Evolutionary conservation across 2,329 filamentous ascomycete genomes (phyloP).

Genomic region (Paracoccidioides brasiliensis): DNA sequence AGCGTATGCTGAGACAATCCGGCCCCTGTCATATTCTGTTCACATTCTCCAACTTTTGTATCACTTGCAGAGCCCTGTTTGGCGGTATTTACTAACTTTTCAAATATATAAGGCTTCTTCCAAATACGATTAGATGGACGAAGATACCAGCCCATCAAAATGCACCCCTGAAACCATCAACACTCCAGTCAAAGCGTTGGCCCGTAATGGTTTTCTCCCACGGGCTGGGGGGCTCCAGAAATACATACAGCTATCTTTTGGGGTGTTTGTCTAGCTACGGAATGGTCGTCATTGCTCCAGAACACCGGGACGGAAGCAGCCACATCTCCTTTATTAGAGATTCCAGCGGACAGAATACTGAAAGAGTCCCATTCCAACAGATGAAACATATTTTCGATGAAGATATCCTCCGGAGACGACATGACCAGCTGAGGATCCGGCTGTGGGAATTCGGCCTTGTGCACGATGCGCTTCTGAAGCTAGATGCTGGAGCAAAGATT

Average conservation of each 20-base stretch:
- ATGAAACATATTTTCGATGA: slow-evolving; percentile 49
- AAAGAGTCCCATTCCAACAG: slow-evolving; percentile 24
- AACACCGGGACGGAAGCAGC: slow-evolving; percentile 71
- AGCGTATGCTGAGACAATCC: slow-evolving; percentile 18
- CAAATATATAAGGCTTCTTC: slow-evolving; percentile 7
- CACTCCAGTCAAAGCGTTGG: slow-evolving; percentile 46
- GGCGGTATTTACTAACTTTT: background rate
- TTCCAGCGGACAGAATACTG: slow-evolving; percentile 5
- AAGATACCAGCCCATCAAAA: slow-evolving; percentile 17
- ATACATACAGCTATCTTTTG: slow-evolving; percentile 72
- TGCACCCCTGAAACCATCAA: slow-evolving; percentile 44
- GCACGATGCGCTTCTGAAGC: slow-evolving; percentile 52
- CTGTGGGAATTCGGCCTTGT: slow-evolving; percentile 66
- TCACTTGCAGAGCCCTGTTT: background rate
- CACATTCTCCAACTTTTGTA: background rate
- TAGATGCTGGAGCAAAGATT: slow-evolving; percentile 43
- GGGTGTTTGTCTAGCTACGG: slow-evolving; percentile 71
- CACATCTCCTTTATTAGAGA: slow-evolving; percentile 60
- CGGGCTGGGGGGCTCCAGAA: slow-evolving; percentile 66
- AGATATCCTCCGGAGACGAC: slow-evolving; percentile 53
- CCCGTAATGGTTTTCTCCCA: slow-evolving; percentile 79
- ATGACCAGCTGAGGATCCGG: slow-evolving; percentile 60
- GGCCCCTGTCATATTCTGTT: too few relatives aligned
- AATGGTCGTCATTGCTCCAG: slow-evolving; percentile 65
- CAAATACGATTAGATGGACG: slow-evolving; percentile 15